Evolutionary conservation across 768 basidiomycete genomes (phyloP), one percentile per base, ranked within the genome.

Genomic region (Podaxis sp.): DNA sequence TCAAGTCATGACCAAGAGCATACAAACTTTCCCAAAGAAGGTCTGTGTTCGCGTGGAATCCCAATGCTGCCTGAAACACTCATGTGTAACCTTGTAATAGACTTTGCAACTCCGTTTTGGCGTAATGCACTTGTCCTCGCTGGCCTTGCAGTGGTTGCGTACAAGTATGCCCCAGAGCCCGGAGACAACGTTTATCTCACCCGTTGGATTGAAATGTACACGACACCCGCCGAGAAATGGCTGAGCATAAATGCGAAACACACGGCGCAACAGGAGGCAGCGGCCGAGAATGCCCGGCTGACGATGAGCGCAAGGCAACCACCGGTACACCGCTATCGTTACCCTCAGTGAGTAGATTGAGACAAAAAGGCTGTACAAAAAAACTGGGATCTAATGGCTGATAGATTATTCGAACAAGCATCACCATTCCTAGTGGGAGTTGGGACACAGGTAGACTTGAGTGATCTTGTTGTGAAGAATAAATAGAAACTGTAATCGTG

Each of bases 61-160:
- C 54, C 13, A 53, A 21, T 21, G 18, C 10, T 18, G 1, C 10
- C 13, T 42, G 59, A 52, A 46, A 42, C 10, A 38, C 14, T 32
- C 28, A 37, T 18, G 21, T 62, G 42, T 59, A 23, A 32, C 32
- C n/a, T 21, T 21, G 18, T 36, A 53, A 16, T 61, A 89, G 91
- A 81, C 32, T 92, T 92, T 69, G 72, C 74, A 27, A 82, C 81
- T 35, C 76, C 84, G 21, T 80, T 88, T 68, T 92, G 91, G 91
- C 76, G 85, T 38, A 86, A 85, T 62, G 59, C 59, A 46, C 80
- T 83, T 2, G 65, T 87, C 40, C 62, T 90, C 23, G 71, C 78
- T 23, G 77, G 82, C 13, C 60, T 86, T 44, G 73, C 78, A 7
- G 79, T 73, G 46, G 82, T 78, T 46, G 81, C 77, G 10, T 87